Evolutionary conservation across 345 rosid species (phyloP).

Genomic region (Raphanus sativus): DNA sequence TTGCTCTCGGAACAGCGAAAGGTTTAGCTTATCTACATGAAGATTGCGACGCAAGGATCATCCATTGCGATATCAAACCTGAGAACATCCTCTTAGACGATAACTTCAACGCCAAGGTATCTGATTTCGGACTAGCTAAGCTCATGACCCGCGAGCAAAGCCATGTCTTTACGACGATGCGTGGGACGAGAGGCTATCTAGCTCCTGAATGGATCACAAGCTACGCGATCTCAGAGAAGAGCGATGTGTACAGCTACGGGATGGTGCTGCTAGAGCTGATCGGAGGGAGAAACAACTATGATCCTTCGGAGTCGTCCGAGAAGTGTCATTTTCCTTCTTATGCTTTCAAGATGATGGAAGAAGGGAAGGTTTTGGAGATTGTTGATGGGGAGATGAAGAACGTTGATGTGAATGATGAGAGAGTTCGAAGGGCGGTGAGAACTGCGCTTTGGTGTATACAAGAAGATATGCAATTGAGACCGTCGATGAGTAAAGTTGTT

Average conservation of each 20-base stretch:
- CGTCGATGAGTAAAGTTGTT: slow-evolving; percentile 81
- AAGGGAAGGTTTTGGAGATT: slow-evolving; percentile 66
- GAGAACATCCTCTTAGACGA: slow-evolving; percentile 87
- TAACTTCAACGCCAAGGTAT: slow-evolving; percentile 78
- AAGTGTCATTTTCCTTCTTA: slow-evolving; percentile 82
- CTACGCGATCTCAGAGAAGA: slow-evolving; percentile 90
- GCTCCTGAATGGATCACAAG: slow-evolving; percentile 97
- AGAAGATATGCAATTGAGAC: slow-evolving; percentile 80
- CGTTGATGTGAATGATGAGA: slow-evolving; percentile 46
- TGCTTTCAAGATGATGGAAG: slow-evolving; percentile 91
- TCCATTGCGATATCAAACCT: slow-evolving; percentile 93
- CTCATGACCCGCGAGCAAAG: slow-evolving; percentile 92
- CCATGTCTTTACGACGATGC: slow-evolving; percentile 81
- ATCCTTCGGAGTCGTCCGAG: slow-evolving; percentile 58
- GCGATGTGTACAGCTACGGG: slow-evolving; percentile 90
- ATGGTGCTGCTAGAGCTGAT: slow-evolving; percentile 84
- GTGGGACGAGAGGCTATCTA: slow-evolving; percentile 92
- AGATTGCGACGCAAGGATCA: slow-evolving; percentile 78
- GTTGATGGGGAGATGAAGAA: slow-evolving; percentile 58
- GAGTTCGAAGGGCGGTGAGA: slow-evolving; percentile 54
- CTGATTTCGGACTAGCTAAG: slow-evolving; percentile 92
- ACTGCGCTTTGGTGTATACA: slow-evolving; percentile 95
- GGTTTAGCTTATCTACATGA: slow-evolving; percentile 90
- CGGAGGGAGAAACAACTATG: slow-evolving; percentile 85
- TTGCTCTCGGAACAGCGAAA: slow-evolving; percentile 82